Evolutionary conservation across 2,329 filamentous ascomycete genomes (phyloP).

Genomic region (Pseudogymnoascus sp.): DNA sequence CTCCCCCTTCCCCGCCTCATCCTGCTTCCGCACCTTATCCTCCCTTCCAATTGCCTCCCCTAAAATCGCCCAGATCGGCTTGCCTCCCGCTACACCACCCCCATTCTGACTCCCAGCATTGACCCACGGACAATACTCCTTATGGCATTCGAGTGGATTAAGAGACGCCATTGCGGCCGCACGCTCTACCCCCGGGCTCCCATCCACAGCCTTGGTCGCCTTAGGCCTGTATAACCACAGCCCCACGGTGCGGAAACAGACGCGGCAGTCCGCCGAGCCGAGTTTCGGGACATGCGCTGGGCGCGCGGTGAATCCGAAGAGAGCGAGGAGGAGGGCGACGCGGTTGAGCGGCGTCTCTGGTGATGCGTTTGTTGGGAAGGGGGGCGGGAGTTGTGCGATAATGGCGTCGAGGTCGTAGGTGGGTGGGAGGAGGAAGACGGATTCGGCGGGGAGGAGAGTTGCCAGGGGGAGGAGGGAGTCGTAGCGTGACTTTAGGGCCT

Average conservation of each 20-base stretch:
- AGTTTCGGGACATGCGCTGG: conserved; percentile 21
- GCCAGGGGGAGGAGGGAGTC: conserved; percentile 54
- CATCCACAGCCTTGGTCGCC: conserved; percentile 46
- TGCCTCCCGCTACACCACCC: conserved; percentile 25
- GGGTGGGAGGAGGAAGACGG: conserved; percentile 34
- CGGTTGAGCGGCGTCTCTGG: conserved; percentile 38
- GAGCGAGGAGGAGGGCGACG: conserved; percentile 57
- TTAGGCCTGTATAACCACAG: conserved; percentile 90
- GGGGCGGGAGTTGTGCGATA: conserved; percentile 40
- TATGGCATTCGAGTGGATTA: conserved; percentile 63
- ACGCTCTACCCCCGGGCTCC: conserved; percentile 40
- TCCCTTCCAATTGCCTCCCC: conserved; percentile 33
- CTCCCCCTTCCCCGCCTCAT: conserved; percentile 6
- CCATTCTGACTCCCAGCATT: conserved; percentile 53
- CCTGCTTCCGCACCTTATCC: background rate
- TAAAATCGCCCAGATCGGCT: conserved; percentile 38
- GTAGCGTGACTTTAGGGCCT: conserved; percentile 54
- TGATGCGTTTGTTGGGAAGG: conserved; percentile 33
- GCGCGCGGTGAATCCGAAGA: conserved; percentile 65
- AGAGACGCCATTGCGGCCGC: conserved; percentile 55
- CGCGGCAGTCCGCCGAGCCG: conserved; percentile 56
- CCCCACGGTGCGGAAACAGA: conserved; percentile 80
- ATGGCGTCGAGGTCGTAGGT: conserved; percentile 42
- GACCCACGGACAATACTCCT: conserved; percentile 78
- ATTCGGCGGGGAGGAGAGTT: conserved; percentile 39